Evolutionary conservation across 2,329 filamentous ascomycete species (phyloP), one percentile per base, ranked within the genome.

Genomic region (Nemania sp.): DNA sequence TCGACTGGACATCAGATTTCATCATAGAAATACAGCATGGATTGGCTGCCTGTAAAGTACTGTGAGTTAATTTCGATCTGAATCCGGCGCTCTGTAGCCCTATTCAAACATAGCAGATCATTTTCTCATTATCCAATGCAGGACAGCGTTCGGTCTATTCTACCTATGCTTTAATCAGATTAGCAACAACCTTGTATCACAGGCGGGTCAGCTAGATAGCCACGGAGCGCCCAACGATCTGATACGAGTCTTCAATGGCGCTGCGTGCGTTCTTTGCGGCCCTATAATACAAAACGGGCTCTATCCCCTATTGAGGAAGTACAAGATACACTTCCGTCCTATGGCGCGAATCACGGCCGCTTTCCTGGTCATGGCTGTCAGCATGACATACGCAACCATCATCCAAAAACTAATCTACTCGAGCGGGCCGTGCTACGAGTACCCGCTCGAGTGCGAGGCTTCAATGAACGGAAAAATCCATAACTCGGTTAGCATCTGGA

Each of bases 171-270:
- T 46, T 21, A 54, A 54, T 69, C 82, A 84, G 67, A 83, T 83
- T 76, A 76, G 77, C 59, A 82, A 80, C 73, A 84, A 84, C 64
- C 68, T 85, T 39, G 81, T 80, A 15, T 83, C 81, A 0, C 83
- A 85, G 68, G 82, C 82, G 12, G 81, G 79, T 0, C 82, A 82
- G 20, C 81, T 84, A 80, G 67, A 73, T 6, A 77, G 80, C 5
- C 76, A 80, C 59, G 82, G 82, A 48, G 77, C 83, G 1, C 82
- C 83, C 55, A 85, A 84, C 73, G 83, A 85, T 55, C 75, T 83
- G 59, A 79, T 85, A 68, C 80, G 79, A 68, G 83, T 83, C 67
- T 73, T 85, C 17, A 82, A 84, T 72, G 80, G 81, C 7, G 75
- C 84, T 49, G 74, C 79, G 11, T 76, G 84, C 42, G 79, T 85